Base-by-base conservation (phyloP, 2,329 filamentous ascomycete species). In the Apiospora pterosperma region DNA sequence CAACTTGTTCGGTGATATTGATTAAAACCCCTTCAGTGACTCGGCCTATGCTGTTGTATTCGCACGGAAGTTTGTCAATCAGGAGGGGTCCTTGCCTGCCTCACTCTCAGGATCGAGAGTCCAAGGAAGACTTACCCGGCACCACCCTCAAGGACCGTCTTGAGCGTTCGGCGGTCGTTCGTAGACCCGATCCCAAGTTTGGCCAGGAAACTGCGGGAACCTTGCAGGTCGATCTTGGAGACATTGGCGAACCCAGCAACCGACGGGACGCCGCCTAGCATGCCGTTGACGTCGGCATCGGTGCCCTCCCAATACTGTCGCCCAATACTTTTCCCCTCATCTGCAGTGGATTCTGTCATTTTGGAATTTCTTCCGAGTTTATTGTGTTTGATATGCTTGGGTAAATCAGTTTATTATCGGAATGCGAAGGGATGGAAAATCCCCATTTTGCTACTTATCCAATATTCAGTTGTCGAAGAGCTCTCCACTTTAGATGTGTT, bases 11-110 rank as follows among this genome's bases (percentile, higher is more conserved):
- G n/a, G 90, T 89, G 1, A 95, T 80, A 28, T 87, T 81, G 34
- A 90, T 78, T n/a, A 97, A 81, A 4, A 97, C 83, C 0, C 91
- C 91, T 64, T 90, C 84, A 0, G 93, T 97, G 65, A 97, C 86
- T 48, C 95, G 84, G 0, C 94, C 95, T 64, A 97, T 96, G 0
- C 94, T 88, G 67, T 63, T 5, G 7, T 14, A 8, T 34, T n/a
- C 25, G n/a, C 25, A 7, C 4, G 4, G n/a, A 8, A 21, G 1
- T n/a, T 34, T 38, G 25, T 31, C 38, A 38, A 41, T 48, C 42
- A 23, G 5, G 48, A 23, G 58, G 5, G 14, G 48, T 7, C 36
- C 41, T 23, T 14, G 8, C 6, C 2, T 3, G 11, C 4, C n/a
- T 10, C 7, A 6, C n/a, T n/a, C n/a, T n/a, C n/a, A n/a, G n/a